Evolutionary conservation across 208 protist species (phyloP), one percentile per base, ranked within the genome.

Genomic region (Tritrichomonas foetus): DNA sequence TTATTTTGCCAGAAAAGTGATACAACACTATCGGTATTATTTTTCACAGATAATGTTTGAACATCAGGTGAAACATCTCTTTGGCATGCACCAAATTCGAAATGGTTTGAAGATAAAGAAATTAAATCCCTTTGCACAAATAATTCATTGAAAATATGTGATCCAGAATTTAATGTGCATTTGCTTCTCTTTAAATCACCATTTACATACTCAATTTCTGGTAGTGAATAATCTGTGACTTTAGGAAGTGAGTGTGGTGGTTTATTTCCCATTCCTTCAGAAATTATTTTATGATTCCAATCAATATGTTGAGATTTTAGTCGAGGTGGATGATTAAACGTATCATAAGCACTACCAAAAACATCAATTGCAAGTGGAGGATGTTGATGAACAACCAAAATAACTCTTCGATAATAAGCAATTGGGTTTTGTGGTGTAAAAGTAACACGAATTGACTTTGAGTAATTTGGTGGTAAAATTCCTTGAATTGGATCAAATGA

Each of bases 401-500:
- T 84, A 84, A 84, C 74, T 53, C 74, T 49, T 53, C 74, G 49
- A 44, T 84, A 53, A 53, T 84, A 84, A 53, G 44, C 74, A 33
- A 84, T 84, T 53, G 74, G 74, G 53, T 84, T 22, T 84, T 84
- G 41, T n/a, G 74, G 74, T 53, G 74, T 53, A 53, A 84, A 84
- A 47, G 74, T 84, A 53, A 84, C 36, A n/a, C 74, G 36, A 53
- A 84, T 53, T 33, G 74, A 49, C 30, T 84, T 84, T 22, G 74
- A 84, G n/a, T 53, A 84, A 53, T 84, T 84, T 33, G 74, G 74
- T 53, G 74, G n/a, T 11, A 84, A 53, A 84, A 84, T 84, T 33
- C 74, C 74, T 84, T 84, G 74, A 84, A 47, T 84, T 84, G 74
- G 74, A 33, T 84, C 74, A 25, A 84, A 84, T 8, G 14, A 53